Evolutionary conservation across 2,329 filamentous ascomycete genomes (phyloP).

Genomic region (Ophiostoma sp.): DNA sequence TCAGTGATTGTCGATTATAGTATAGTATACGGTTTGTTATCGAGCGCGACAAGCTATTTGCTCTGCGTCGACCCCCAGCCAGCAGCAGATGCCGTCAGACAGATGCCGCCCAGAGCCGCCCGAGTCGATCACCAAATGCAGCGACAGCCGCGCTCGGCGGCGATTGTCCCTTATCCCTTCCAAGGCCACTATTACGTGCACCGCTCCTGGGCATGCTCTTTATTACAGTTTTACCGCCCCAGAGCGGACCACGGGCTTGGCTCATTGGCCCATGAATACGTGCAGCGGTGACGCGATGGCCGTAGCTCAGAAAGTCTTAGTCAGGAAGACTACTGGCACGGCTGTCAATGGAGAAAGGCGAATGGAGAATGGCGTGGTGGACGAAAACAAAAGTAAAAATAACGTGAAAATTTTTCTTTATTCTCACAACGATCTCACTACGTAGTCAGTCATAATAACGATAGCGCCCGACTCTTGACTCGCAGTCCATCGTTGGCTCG

Average conservation of each 20-base stretch:
- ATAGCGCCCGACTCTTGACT: neutral
- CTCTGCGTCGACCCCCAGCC: neutral
- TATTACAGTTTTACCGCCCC: too few species aligned
- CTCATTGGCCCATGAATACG: conserved; percentile 1
- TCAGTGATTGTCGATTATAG: too few species aligned
- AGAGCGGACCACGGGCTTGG: neutral
- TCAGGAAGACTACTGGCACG: neutral
- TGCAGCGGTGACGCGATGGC: conserved; percentile 10
- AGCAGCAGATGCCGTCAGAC: conserved; percentile 4
- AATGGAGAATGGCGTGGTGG: neutral
- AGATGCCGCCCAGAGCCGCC: conserved; percentile 13
- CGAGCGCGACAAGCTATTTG: too few species aligned
- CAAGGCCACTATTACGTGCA: conserved; percentile 7
- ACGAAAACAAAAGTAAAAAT: neutral
- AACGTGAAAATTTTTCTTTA: conserved; percentile 10
- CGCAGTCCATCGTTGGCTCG: neutral
- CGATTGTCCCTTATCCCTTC: neutral
- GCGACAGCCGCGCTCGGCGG: conserved; percentile 14
- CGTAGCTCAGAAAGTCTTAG: neutral
- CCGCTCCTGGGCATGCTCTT: neutral
- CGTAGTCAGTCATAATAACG: neutral
- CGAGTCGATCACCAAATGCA: conserved; percentile 3
- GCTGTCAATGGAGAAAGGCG: neutral
- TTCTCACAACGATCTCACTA: neutral
- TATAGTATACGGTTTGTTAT: too few species aligned